A percentile compares a stretch with the other conserved stretches of the same genome.
These are phyloP conservation scores for Agastache rugosa DNA, from an alignment of 257 asterid genomes.

Conservation along the genomic window DNA sequence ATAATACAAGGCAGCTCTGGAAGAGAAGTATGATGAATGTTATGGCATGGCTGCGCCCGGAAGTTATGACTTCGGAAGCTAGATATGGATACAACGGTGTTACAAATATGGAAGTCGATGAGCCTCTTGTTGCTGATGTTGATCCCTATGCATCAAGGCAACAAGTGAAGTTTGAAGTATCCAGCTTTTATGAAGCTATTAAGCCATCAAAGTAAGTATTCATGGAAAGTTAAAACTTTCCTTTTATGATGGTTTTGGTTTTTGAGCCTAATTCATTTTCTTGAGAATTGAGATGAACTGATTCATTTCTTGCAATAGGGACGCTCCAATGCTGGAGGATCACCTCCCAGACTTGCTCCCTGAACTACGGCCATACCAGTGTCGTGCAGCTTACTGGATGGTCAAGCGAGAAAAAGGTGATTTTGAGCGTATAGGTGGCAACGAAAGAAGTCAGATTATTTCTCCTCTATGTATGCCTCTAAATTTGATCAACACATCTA, in stretches of 20 bases:
- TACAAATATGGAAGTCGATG: slow-evolving; percentile 43
- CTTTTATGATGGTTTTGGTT: slow-evolving; percentile 25
- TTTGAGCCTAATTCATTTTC: slow-evolving; percentile 12
- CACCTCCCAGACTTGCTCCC: slow-evolving; percentile 77
- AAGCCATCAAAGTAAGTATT: slow-evolving; percentile 90
- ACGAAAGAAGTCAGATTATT: slow-evolving; percentile 52
- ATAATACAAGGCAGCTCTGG: slow-evolving; percentile 81
- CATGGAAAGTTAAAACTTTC: slow-evolving; percentile 21
- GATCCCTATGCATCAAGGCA: slow-evolving; percentile 49
- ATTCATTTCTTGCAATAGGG: slow-evolving; percentile 54
- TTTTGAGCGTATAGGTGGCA: slow-evolving; percentile 45
- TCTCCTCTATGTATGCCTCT: slow-evolving; percentile 86
- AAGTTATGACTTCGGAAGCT: slow-evolving; percentile 88
- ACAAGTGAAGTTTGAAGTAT: slow-evolving; percentile 63
- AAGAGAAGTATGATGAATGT: slow-evolving; percentile 85
- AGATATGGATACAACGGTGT: slow-evolving; percentile 64
- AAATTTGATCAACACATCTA: slow-evolving; percentile 65
- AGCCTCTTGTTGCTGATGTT: slow-evolving; percentile 41
- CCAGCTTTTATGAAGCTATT: slow-evolving; percentile 93
- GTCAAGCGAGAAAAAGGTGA: slow-evolving; percentile 81
- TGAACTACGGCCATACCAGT: slow-evolving; percentile 94
- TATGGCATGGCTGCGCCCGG: slow-evolving; percentile 95
- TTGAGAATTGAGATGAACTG: slow-evolving; percentile 32
- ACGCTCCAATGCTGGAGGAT: slow-evolving; percentile 78
- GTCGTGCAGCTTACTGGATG: slow-evolving; percentile 99